A percentile compares a stretch with the other conserved stretches of the same genome.
phyloP scores from a whole-genome alignment of 1,139 yeast genomes.

The Tardiomyces blankii region DNA sequence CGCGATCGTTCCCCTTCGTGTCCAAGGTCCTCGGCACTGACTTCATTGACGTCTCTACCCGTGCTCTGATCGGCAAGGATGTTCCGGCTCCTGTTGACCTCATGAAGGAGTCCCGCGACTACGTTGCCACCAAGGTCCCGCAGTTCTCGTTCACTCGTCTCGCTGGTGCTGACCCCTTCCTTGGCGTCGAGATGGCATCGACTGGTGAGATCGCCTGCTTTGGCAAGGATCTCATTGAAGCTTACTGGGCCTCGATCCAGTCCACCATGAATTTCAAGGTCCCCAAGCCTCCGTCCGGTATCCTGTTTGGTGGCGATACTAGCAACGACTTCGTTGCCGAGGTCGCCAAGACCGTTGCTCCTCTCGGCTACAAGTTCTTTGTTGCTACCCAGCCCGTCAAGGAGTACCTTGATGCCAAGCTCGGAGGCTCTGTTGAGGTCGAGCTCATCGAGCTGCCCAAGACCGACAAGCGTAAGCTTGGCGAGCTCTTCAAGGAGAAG shows the following conservation, averaged over 20 bases:
- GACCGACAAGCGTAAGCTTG: slow-evolving; percentile 82
- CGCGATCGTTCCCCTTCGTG: slow-evolving; percentile 97
- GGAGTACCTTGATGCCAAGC: slow-evolving; percentile 44
- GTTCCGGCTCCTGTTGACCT: slow-evolving; percentile 74
- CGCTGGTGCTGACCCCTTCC: slow-evolving; percentile 97
- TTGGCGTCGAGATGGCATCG: slow-evolving; percentile 99
- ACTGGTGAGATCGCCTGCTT: slow-evolving; percentile 99
- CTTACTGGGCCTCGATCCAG: slow-evolving; percentile 96
- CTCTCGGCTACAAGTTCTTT: slow-evolving; percentile 73
- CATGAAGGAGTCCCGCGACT: slow-evolving; percentile 78
- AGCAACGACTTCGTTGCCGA: slow-evolving; percentile 56
- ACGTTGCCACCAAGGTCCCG: slow-evolving; percentile 96
- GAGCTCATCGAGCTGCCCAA: slow-evolving; percentile 80
- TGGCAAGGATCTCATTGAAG: slow-evolving; percentile 94
- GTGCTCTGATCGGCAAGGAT: slow-evolving; percentile 87
- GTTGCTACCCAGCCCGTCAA: slow-evolving; percentile 67
- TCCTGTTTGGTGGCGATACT: slow-evolving; percentile 89
- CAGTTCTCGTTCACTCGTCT: slow-evolving; percentile 96
- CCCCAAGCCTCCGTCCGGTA: slow-evolving; percentile 82
- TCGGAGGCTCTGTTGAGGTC: slow-evolving; percentile 34
- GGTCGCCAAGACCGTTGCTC: slow-evolving; percentile 59
- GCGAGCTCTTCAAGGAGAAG: slow-evolving; percentile 84
- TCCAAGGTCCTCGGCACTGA: slow-evolving; percentile 97
- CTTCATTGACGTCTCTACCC: slow-evolving; percentile 94
- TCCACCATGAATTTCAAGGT: slow-evolving; percentile 93